A percentile compares a stretch with the other conserved stretches of the same genome.
These are phyloP conservation scores for Rugonectria rugulosa DNA, from an alignment of 2,329 filamentous ascomycete species.

Conservation along the genomic window DNA sequence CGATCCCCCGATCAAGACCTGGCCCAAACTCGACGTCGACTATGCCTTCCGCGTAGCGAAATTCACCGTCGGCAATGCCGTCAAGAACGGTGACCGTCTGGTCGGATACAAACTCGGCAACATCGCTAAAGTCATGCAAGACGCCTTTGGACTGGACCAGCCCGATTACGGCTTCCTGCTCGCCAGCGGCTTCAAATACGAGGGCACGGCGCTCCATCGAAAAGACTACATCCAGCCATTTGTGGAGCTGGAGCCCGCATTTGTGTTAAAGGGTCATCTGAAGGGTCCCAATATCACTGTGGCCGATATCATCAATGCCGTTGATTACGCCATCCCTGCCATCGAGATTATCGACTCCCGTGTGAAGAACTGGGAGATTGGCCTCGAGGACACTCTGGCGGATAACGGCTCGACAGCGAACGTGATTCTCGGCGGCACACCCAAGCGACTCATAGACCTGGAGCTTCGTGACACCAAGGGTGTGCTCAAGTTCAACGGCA, in stretches of 20 bases:
- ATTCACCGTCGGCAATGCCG: conserved; percentile 31
- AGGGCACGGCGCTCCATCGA: conserved; percentile 31
- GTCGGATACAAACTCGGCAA: conserved; percentile 42
- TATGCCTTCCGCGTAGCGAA: conserved; percentile 33
- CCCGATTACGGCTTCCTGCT: conserved; percentile 40
- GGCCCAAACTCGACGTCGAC: conserved; percentile 29
- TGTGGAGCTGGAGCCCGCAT: conserved; percentile 40
- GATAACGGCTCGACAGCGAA: conserved; percentile 37
- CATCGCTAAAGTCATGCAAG: conserved; percentile 42
- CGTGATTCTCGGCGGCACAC: conserved; percentile 38
- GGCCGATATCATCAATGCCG: conserved; percentile 39
- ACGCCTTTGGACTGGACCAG: conserved; percentile 38
- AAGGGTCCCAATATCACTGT: conserved; percentile 37
- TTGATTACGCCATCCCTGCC: conserved; percentile 40
- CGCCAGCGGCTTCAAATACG: conserved; percentile 35
- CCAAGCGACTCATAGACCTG: conserved; percentile 32
- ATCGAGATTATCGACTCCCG: conserved; percentile 42
- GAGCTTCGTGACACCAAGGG: conserved; percentile 33
- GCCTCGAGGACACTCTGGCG: conserved; percentile 36
- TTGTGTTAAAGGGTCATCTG: conserved; percentile 35
- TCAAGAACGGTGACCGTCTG: conserved; percentile 34
- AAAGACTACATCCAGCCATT: conserved; percentile 37
- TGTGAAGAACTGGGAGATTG: conserved; percentile 38
- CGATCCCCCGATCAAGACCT: conserved; percentile 30
- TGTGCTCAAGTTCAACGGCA: conserved; percentile 33